Conservation (phyloP, 768 basidiomycete species). For the Amanita exitialis region DNA sequence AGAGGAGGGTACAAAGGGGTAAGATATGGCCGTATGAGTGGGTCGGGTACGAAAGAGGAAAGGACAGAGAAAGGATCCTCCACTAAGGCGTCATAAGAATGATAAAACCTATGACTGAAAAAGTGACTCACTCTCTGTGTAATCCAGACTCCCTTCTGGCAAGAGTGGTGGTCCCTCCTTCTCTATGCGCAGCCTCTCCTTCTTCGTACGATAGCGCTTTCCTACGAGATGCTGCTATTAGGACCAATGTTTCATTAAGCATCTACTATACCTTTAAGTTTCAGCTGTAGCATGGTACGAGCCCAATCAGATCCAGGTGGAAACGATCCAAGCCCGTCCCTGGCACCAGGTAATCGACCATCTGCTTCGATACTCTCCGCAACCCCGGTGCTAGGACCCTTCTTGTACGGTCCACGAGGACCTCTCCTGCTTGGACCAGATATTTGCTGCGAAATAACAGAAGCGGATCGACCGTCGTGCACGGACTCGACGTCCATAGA, state of each 20-base stretch:
- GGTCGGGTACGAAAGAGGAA: constrained; percentile 51
- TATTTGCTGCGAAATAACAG: constrained; percentile 32
- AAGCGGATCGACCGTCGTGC: constrained; percentile 31
- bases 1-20: constrained; percentile 44
- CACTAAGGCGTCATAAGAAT: constrained; percentile 30
- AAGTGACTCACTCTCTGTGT: constrained; percentile 46
- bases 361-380: constrained; percentile 53
- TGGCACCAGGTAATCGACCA: constrained; percentile 66
- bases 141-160: constrained; percentile 75
- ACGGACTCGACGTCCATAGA: constrained; percentile 31
- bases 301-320: constrained; percentile 65
- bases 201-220: constrained; percentile 74
- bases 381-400: constrained; percentile 18
- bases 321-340: constrained; percentile 67
- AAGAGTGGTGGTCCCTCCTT: constrained; percentile 62
- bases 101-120: neutral
- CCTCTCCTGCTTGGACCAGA: constrained; percentile 30
- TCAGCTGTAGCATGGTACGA: constrained; percentile 60
- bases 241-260: neutral
- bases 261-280: constrained; percentile 51
- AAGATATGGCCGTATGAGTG: constrained; percentile 42
- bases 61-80: constrained; percentile 72
- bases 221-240: constrained; percentile 25
- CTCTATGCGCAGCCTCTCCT: constrained; percentile 69
- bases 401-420: constrained; percentile 46